Percentiles rank a stretch among this genome's conserved stretches.
Evolutionary conservation across 768 basidiomycete species (phyloP).

Genomic region (Boletus speciosus): DNA sequence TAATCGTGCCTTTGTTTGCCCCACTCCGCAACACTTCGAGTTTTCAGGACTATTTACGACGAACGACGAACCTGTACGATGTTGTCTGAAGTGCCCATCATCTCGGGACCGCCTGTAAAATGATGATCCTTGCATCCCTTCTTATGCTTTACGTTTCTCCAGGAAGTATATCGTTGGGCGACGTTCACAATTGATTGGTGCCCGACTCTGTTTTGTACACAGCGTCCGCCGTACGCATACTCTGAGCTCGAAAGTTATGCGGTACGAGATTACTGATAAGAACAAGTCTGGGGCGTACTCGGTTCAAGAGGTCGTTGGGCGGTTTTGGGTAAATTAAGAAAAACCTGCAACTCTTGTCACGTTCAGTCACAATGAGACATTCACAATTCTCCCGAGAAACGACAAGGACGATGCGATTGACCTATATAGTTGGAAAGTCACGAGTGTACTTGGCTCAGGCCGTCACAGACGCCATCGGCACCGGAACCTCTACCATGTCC

Average conservation of each 20-base stretch:
- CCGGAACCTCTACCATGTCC: conserved; percentile 29
- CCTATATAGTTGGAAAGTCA: not conserved
- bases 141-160: not conserved
- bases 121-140: not conserved
- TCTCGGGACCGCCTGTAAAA: not conserved
- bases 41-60: not conserved
- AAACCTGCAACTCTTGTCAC: not conserved
- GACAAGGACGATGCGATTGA: not conserved
- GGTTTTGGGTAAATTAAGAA: not conserved
- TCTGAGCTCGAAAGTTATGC: not conserved
- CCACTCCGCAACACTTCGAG: not conserved
- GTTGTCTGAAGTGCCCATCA: not conserved
- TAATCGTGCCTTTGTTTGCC: conserved; percentile 18
- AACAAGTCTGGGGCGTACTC: not conserved
- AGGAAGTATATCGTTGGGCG: not conserved
- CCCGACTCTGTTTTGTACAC: not conserved
- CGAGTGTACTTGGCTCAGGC: conserved; percentile 2
- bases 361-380: not conserved
- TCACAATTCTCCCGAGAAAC: not conserved
- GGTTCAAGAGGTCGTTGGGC: not conserved
- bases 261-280: not conserved
- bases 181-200: not conserved
- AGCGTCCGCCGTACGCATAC: not conserved
- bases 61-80: not conserved
- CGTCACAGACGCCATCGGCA: conserved; percentile 19